Evolutionary conservation across 257 asterid species (phyloP).

Genomic region (Salvia hispanica): DNA sequence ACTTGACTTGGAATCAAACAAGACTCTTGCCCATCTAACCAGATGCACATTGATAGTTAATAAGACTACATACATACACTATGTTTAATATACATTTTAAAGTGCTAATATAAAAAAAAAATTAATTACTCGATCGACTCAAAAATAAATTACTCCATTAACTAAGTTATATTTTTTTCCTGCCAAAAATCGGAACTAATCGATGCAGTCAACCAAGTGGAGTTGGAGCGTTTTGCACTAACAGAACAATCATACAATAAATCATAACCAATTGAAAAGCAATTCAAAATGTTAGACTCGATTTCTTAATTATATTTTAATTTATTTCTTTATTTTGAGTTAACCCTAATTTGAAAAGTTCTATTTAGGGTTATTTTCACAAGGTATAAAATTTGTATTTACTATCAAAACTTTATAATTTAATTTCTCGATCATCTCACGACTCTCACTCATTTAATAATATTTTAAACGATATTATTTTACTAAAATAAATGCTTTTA

Average conservation of each 20-base stretch:
- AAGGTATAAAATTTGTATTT: too few species aligned
- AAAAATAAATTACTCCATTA: too few species aligned
- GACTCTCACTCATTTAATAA: too few species aligned
- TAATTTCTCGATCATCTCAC: too few species aligned
- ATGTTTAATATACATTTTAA: too few species aligned
- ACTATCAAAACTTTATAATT: too few species aligned
- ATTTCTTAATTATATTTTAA: neutral
- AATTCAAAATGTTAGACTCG: neutral
- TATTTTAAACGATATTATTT: too few species aligned
- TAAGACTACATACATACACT: neutral
- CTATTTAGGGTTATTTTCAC: neutral
- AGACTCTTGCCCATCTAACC: constrained; percentile 4
- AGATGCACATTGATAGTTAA: neutral
- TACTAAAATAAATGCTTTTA: too few species aligned
- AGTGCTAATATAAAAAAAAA: too few species aligned
- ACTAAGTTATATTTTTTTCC: too few species aligned
- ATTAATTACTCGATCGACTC: too few species aligned
- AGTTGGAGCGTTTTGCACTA: too few species aligned
- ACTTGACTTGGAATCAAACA: constrained; percentile 20
- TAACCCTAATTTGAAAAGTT: neutral
- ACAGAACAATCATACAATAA: constrained; percentile 18
- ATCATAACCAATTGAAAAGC: neutral
- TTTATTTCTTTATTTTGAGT: neutral
- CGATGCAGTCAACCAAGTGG: constrained; percentile 6
- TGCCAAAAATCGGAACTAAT: neutral